Base-by-base conservation (phyloP, 208 protist species). In the Trichomonas tenax region DNA sequence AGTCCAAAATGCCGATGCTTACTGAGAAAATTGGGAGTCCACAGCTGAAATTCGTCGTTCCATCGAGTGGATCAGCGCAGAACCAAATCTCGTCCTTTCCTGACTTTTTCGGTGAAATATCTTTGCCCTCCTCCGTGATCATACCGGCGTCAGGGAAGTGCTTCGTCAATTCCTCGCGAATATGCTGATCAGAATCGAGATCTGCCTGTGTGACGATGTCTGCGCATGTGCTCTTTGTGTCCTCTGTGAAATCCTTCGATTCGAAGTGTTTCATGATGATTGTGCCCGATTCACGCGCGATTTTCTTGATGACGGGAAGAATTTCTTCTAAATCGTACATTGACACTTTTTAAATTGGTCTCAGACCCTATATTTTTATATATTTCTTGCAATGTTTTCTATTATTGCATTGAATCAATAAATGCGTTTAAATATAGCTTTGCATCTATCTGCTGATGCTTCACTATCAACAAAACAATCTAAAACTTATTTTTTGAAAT, bases 21-120 rank as follows among this genome's bases (percentile, higher is more conserved):
- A 89, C 82, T n/a, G 82, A 3, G 40, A 89, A 89, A n/a, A 89
- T 89, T 89, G 82, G 82, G 14, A 89, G 36, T 9, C 36, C 36
- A 46, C 82, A 89, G 9, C 34, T 15, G 40, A 89, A 89, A 46
- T 89, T 89, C 36, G 82, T 89, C 9, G 82, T 89, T 45, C 82
- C 82, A 89, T 89, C 82, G 36, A 89, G 41, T 89, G 82, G 82
- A 89, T 89, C 82, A n/a, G 82, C 82, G 36, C 82, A 89, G 14
- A 89, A 89, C 82, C 82, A 89, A 31, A 48, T n/a, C 48, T 89
- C 40, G 10, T 89, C 38, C 0, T 23, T 23, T 44, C 40, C 40
- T 46, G 40, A 8, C 3, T 48, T 23, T 46, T 44, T 17, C n/a
- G 82, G 82, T 46, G 17, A 40, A 48, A 89, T 31, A n/a, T 44